Evolutionary conservation across 192 early-diverging fungal species (phyloP).

Genomic region (Chytriomyces hyalinus): DNA sequence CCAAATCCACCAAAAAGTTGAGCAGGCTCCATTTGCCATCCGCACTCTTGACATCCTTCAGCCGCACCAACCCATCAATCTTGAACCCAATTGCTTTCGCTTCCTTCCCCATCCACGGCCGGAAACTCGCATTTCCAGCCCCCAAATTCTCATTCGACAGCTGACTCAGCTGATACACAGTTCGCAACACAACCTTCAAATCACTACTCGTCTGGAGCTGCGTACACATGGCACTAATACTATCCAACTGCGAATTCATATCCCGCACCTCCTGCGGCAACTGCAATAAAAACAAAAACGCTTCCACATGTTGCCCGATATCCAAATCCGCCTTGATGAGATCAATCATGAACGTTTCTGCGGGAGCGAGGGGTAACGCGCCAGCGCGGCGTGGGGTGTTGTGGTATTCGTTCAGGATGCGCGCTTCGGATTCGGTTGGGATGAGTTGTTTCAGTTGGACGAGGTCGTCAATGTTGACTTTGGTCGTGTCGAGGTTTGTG

Average conservation of each 20-base stretch:
- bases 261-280: constrained; percentile 44
- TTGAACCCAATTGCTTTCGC: constrained; percentile 61
- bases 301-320: constrained; percentile 43
- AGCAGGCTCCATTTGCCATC: constrained; percentile 65
- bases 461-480: constrained; percentile 52
- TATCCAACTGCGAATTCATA: constrained; percentile 39
- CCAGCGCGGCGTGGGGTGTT: constrained; percentile 22
- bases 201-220: constrained; percentile 43
- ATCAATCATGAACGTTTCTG: constrained; percentile 60
- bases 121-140: constrained; percentile 42
- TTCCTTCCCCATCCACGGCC: constrained; percentile 63
- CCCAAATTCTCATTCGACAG: constrained; percentile 61
- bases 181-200: constrained; percentile 54
- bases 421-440: constrained; percentile 53
- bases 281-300: constrained; percentile 44
- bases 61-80: constrained; percentile 56
- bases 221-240: constrained; percentile 39
- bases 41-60: constrained; percentile 63
- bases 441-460: constrained; percentile 50
- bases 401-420: constrained; percentile 32
- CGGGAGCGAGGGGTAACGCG: constrained; percentile 55
- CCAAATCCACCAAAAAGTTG: constrained; percentile 62
- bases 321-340: constrained; percentile 45
- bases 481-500: constrained; percentile 38
- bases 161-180: constrained; percentile 56